Conservation (phyloP, 306 rosid genomes). For the Malus domestica region ASM211411v1 NC_041790.1:28282001-28282500, state of each 20-base stretch:
- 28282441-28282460: conserved; percentile 29
- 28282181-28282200: conserved; percentile 68
- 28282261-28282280: not conserved
- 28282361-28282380: conserved; percentile 22
- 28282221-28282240: not conserved
- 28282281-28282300: not conserved
- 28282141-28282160: conserved; percentile 43
- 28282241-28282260: not conserved
- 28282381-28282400: conserved; percentile 39
- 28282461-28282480: not conserved
- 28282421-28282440: conserved; percentile 54
- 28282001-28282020: not conserved
- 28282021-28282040: not conserved
- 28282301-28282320: conserved; percentile 61
- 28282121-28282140: conserved; percentile 24
- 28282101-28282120: no score
- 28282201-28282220: conserved; percentile 77
- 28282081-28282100: no score
- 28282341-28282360: conserved; percentile 63
- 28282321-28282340: conserved; percentile 75
- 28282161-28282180: conserved; percentile 71
- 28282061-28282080: not conserved
- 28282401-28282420: conserved; percentile 59
- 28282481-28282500: not conserved
- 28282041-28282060: not conserved